phyloP scores from a whole-genome alignment of 2,329 filamentous ascomycete genomes.

The Plectosphaerella cucumerina region DNA sequence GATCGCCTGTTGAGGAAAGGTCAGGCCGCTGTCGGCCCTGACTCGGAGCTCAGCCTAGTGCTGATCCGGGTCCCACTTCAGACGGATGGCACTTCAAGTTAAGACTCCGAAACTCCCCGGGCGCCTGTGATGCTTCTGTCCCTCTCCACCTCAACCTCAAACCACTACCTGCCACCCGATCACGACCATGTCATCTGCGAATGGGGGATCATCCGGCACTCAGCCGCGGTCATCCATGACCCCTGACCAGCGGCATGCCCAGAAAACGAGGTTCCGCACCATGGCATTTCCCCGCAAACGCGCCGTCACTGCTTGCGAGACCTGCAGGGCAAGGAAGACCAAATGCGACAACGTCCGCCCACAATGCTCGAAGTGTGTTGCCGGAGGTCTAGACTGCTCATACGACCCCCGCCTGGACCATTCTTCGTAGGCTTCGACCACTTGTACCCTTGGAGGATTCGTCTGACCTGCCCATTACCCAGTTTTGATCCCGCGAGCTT shows the following conservation, averaged over 20 bases:
- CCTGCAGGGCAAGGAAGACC: slow-evolving; percentile 7
- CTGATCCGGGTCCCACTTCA: neutral
- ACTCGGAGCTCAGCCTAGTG: neutral
- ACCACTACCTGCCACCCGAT: neutral
- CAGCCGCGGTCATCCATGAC: neutral
- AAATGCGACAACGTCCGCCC: slow-evolving; percentile 13
- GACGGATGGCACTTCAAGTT: neutral
- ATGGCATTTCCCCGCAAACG: slow-evolving; percentile 17
- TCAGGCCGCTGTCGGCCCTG: too few relatives aligned
- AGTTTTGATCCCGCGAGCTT: slow-evolving; percentile 46
- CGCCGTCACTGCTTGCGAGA: slow-evolving; percentile 7
- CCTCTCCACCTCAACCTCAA: neutral
- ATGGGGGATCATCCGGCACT: neutral
- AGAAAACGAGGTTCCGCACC: neutral
- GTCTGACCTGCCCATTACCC: too few relatives aligned
- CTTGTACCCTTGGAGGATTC: too few relatives aligned
- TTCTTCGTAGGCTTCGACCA: neutral
- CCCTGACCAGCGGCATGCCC: neutral
- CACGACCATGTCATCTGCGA: neutral
- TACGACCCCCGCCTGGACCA: neutral
- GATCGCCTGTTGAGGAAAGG: too few relatives aligned
- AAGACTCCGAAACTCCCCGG: neutral
- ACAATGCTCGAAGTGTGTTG: slow-evolving; percentile 4
- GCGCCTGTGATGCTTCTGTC: neutral
- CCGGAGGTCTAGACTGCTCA: neutral